Evolutionary conservation across 139 green algal species (phyloP), one percentile per base, ranked within the genome.

Genomic region (Eudorina sp.): DNA sequence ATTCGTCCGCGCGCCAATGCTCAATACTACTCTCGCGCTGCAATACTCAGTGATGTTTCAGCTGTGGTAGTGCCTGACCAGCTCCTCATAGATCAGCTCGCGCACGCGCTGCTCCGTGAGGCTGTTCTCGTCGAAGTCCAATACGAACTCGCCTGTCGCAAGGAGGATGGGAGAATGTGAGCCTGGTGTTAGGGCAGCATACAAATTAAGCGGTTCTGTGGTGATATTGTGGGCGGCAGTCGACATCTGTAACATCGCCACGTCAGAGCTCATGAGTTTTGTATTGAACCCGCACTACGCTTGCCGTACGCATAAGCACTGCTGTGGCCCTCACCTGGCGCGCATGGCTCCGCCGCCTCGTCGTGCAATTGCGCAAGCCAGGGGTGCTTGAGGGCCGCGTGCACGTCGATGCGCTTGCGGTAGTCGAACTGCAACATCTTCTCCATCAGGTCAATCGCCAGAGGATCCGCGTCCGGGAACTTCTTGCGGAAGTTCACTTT

Each of bases 341-440:
- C 93, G 2, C 69, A 53, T 11, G 95, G 95, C 93, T 99, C 97
- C 25, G 92, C 88, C 7, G 89, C 83, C 46, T 92, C 88, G 73
- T 99, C 97, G 84, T 98, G 97, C 90, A 99, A 89, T 66, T 94
- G 86, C 2, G 94, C 93, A 66, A 99, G 94, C 93, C 96, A 99
- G 25, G 96, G 96, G 94, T 99, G 97, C 55, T 93, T 89, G 41
- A 99, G 92, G 34, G 97, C 97, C 40, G 96, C 86, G 19, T 94
- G 84, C 85, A 99, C 97, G 31, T 94, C 94, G 75, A 98, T 97
- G 84, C 97, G 95, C 88, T 96, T 96, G 53, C 91, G 92, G 0
- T 96, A 97, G 93, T 99, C 94, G 89, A 99, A 99, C 93, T 98
- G 94, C 85, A 99, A 91, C 97, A 99, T 98, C 74, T 92, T 92